Evolutionary conservation across 768 basidiomycete genomes (phyloP).

Genomic region (Calocybe gangraenosa): DNA sequence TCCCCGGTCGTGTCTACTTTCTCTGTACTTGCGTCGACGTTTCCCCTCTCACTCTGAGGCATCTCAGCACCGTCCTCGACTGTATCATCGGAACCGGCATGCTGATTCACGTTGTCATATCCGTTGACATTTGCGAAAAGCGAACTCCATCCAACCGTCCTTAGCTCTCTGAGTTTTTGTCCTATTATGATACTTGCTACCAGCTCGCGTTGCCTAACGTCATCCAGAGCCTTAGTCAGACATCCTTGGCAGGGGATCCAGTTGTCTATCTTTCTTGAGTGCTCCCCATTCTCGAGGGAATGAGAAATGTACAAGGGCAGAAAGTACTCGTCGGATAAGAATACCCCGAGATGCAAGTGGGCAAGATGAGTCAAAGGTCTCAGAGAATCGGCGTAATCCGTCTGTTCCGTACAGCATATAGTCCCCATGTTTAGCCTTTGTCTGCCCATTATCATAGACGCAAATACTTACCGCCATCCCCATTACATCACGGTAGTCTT

Average conservation of each 20-base stretch:
- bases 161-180: conserved; percentile 36
- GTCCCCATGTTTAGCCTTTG: neutral
- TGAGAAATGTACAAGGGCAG: conserved; percentile 46
- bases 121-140: conserved; percentile 28
- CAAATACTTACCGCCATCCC: conserved; percentile 47
- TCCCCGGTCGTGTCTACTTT: neutral
- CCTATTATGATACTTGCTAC: conserved; percentile 43
- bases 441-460: neutral
- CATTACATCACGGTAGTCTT: conserved; percentile 36
- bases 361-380: conserved; percentile 41
- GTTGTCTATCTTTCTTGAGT: conserved; percentile 20
- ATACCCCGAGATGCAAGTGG: conserved; percentile 57
- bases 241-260: conserved; percentile 35
- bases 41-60: conserved; percentile 17
- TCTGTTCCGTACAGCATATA: conserved; percentile 23
- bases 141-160: conserved; percentile 49
- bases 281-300: conserved; percentile 24
- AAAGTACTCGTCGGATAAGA: conserved; percentile 52
- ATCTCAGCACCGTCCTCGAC: conserved; percentile 14
- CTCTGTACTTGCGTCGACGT: neutral
- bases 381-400: conserved; percentile 38
- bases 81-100: conserved; percentile 11
- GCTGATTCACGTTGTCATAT: conserved; percentile 3
- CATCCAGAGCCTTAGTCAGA: conserved; percentile 19
- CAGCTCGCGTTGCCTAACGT: conserved; percentile 41